Percentiles rank a stretch among this genome's conserved stretches.
phyloP scores from a whole-genome alignment of 2,329 filamentous ascomycete species.

The Apiospora malaysiana region DNA sequence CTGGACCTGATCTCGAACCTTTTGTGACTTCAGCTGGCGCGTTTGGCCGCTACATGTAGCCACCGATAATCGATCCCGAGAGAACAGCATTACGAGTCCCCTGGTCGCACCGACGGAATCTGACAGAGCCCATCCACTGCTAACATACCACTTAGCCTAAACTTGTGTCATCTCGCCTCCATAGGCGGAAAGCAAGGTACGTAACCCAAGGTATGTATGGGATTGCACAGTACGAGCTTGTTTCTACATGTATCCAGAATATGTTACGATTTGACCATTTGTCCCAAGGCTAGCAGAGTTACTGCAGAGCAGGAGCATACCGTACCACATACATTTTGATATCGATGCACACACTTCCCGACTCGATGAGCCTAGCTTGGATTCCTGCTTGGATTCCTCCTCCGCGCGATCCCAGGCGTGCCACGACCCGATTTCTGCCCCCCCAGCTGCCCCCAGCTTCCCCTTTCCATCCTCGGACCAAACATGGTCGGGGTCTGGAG shows the following conservation, averaged over 20 bases:
- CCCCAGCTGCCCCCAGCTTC: no score
- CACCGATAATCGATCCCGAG: neutral
- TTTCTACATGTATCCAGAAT: neutral
- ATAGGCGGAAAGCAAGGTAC: neutral
- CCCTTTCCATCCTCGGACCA: neutral
- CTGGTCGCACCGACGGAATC: constrained; percentile 13
- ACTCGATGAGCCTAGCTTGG: constrained; percentile 10
- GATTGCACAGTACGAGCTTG: constrained; percentile 4
- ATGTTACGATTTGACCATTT: neutral
- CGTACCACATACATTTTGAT: neutral
- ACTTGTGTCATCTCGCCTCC: neutral
- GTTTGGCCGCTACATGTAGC: constrained; percentile 3
- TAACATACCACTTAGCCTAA: constrained; percentile 11
- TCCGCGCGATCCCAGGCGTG: constrained; percentile 16
- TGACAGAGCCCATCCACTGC: constrained; percentile 3
- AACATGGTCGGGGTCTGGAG: neutral
- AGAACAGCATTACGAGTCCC: constrained; percentile 11
- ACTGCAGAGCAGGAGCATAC: constrained; percentile 4
- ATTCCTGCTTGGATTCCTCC: constrained; percentile 15
- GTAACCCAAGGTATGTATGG: neutral
- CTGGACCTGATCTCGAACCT: neutral
- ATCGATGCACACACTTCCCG: neutral
- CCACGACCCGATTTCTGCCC: constrained; percentile 6
- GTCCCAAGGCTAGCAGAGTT: constrained; percentile 3
- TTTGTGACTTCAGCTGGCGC: constrained; percentile 1